Percentiles rank a stretch among this genome's conserved stretches.
Evolutionary conservation across 2,329 filamentous ascomycete species (phyloP).

Genomic region (Talaromyces sp.): DNA sequence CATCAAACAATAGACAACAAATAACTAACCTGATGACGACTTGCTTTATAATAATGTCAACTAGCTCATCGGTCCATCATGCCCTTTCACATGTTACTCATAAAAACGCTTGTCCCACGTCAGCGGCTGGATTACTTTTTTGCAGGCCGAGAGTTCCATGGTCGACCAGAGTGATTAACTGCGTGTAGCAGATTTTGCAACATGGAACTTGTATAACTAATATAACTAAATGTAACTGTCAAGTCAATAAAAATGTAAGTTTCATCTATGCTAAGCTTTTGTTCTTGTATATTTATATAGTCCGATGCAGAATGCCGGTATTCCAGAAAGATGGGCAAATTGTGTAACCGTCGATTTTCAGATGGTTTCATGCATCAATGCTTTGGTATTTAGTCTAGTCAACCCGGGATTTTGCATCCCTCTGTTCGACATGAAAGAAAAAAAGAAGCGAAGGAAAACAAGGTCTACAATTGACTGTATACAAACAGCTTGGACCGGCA

Average conservation of each 20-base stretch:
- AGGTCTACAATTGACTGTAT: not conserved
- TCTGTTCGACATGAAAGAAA: not conserved
- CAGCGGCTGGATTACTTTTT: not conserved
- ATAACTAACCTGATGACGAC: not conserved
- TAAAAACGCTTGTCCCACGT: not conserved
- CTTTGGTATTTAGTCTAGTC: too few relatives aligned
- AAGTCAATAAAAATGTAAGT: too few relatives aligned
- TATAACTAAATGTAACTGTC: too few relatives aligned
- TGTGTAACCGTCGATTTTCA: not conserved
- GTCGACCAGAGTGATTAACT: not conserved
- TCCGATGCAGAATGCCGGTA: not conserved
- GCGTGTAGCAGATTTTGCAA: not conserved
- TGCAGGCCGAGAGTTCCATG: not conserved
- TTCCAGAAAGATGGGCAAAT: not conserved
- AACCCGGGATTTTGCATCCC: not conserved
- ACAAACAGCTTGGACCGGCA: not conserved
- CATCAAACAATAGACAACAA: not conserved
- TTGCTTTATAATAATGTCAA: not conserved
- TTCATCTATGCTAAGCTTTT: not conserved
- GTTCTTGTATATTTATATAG: not conserved
- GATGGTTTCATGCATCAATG: not conserved
- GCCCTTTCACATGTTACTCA: not conserved
- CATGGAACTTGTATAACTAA: not conserved
- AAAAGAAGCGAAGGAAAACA: not conserved
- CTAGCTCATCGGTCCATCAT: not conserved